phyloP scores from a whole-genome alignment of 441 rosid species.

The Syzygium syzygioides region DNA sequence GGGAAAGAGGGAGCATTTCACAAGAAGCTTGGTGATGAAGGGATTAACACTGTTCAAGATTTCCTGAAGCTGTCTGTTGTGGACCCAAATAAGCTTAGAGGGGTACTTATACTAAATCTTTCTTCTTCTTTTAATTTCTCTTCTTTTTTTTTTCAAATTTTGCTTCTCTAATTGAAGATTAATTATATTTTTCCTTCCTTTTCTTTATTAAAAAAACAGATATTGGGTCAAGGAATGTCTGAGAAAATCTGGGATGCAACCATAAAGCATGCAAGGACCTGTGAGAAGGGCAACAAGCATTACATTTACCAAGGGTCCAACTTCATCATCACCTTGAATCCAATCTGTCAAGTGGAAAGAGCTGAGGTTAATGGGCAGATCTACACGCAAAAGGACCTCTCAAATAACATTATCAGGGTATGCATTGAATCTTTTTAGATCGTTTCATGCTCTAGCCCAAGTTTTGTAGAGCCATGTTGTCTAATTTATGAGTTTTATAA shows the following conservation, averaged over 20 bases:
- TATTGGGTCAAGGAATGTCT: slow-evolving; percentile 68
- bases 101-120: neutral
- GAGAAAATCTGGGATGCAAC: slow-evolving; percentile 80
- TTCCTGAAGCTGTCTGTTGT: slow-evolving; percentile 5
- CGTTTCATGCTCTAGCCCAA: neutral
- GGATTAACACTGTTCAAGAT: slow-evolving; percentile 3
- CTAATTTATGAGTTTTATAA: neutral
- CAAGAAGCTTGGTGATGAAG: neutral
- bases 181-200: neutral
- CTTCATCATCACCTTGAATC: slow-evolving; percentile 39
- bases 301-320: slow-evolving; percentile 31
- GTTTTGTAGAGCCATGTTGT: neutral
- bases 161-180: neutral
- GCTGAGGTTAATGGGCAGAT: slow-evolving; percentile 39
- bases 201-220: slow-evolving; percentile 24
- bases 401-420: slow-evolving; percentile 32
- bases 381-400: slow-evolving; percentile 23
- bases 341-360: slow-evolving; percentile 56
- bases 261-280: slow-evolving; percentile 68
- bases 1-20: slow-evolving; percentile 1
- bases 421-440: neutral
- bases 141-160: neutral
- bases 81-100: neutral
- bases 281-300: slow-evolving; percentile 52
- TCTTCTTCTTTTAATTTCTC: neutral